These are phyloP conservation scores for Entamoeba dispar DNA, from an alignment of 208 protist genomes.

Conservation along the genomic window DNA sequence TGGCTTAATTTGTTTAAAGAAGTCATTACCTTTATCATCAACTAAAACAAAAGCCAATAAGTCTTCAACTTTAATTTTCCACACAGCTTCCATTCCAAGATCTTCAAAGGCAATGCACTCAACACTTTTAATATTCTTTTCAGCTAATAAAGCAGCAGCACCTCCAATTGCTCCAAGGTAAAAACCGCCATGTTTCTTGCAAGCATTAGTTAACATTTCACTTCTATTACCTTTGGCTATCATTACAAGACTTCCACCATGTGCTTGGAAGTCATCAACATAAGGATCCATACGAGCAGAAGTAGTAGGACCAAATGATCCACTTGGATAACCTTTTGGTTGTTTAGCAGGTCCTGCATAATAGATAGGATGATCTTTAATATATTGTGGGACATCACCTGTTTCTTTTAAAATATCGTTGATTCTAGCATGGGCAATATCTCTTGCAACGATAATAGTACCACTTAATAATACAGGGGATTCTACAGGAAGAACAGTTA, in stretches of 20 bases:
- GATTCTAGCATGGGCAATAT: slow-evolving; percentile 79
- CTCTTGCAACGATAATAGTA: slow-evolving; percentile 76
- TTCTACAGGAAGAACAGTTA: slow-evolving; percentile 31
- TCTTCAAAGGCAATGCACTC: slow-evolving; percentile 63
- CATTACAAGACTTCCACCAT: slow-evolving; percentile 62
- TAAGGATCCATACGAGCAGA: slow-evolving; percentile 78
- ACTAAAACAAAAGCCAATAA: slow-evolving; percentile 85
- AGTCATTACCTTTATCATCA: slow-evolving; percentile 85
- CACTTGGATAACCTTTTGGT: slow-evolving; percentile 62
- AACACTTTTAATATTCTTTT: slow-evolving; percentile 64
- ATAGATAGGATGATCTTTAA: slow-evolving; percentile 14
- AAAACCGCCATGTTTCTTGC: slow-evolving; percentile 75
- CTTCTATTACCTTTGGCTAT: slow-evolving; percentile 81
- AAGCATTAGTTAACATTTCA: slow-evolving; percentile 42
- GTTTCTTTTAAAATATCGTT: not conserved
- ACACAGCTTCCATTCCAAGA: slow-evolving; percentile 49
- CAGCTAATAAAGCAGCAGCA: slow-evolving; percentile 69
- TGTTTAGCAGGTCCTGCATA: slow-evolving; percentile 72
- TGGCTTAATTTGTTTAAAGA: slow-evolving; percentile 42
- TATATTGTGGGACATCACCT: slow-evolving; percentile 10
- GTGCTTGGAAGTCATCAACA: slow-evolving; percentile 64
- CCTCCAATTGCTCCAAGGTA: slow-evolving; percentile 82
- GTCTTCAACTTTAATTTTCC: slow-evolving; percentile 74
- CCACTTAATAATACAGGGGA: slow-evolving; percentile 69
- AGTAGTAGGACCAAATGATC: slow-evolving; percentile 80